Evolutionary conservation across 2,329 filamentous ascomycete genomes (phyloP), one percentile per base, ranked within the genome.

Genomic region (Ceratocystis eucalypticola): DNA sequence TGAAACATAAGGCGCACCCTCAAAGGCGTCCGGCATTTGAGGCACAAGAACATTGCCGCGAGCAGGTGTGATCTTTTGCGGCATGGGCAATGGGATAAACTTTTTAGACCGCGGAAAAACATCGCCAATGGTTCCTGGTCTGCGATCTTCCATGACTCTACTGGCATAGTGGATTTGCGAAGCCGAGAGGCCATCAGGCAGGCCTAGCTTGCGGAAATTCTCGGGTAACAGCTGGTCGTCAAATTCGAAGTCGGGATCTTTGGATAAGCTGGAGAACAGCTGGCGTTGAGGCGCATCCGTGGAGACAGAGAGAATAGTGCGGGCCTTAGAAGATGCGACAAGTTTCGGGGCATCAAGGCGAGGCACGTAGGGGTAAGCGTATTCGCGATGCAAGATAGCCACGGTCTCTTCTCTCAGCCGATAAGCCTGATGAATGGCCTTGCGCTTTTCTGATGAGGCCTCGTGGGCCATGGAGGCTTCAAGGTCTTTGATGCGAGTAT

Each of bases 231-330:
- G 55, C 12, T 55, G 46, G 75, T 76, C 67, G 62, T 65, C 63
- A 37, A 66, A 61, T 50, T 68, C 67, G 28, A 68, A 68, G 28
- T 74, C 71, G 10, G 72, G 68, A 1, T 74, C 72, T 15, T 72
- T 61, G 7, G 76, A 89, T 62, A 96, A 78, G 74, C 92, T 96
- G 3, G 93, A 96, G 74, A 94, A 96, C 3, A 96, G 79, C 68
- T 93, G 88, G 45, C 88, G 82, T 59, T 85, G 85, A 1, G 87
- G 85, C 50, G 88, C 88, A 70, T 86, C 88, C 65, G 89, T 91
- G 70, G 86, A 87, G 0, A 96, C 78, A 0, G 89, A 93, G 67
- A 96, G 78, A 5, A 93, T 86, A 17, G 85, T 81, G 66, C 61
- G 66, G 3, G 64, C 65, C 57, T 66, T 66, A n/a, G 61, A 59